Conservation (phyloP, 2,329 filamentous ascomycete species). For the Alternaria sp. region DNA sequence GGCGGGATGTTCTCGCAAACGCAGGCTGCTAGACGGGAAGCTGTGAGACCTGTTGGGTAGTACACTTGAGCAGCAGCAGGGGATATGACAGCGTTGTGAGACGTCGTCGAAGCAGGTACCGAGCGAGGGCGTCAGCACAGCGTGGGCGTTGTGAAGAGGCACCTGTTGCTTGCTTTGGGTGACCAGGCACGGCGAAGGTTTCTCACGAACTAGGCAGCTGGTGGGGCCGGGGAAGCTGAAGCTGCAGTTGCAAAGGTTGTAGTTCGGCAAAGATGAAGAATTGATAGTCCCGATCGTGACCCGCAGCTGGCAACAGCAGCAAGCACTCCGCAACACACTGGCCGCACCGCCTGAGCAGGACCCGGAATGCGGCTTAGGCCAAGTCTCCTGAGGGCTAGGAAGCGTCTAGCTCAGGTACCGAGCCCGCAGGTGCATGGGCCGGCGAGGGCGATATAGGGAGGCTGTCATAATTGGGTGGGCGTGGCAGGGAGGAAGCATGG, state of each 20-base stretch:
- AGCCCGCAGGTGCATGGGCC: slow-evolving; percentile 37
- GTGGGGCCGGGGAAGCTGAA: slow-evolving; percentile 39
- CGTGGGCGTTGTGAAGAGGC: slow-evolving; percentile 24
- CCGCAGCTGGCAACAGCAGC: slow-evolving; percentile 26
- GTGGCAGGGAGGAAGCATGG: slow-evolving; percentile 40
- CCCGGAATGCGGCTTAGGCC: slow-evolving; percentile 31
- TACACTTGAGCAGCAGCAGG: slow-evolving; percentile 31
- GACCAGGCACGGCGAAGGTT: slow-evolving; percentile 32
- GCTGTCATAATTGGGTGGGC: slow-evolving; percentile 41
- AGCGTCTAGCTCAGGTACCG: slow-evolving; percentile 40
- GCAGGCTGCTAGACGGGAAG: slow-evolving; percentile 31
- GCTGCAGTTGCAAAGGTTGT: slow-evolving; percentile 35
- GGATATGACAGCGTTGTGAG: slow-evolving; percentile 37
- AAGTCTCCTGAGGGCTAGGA: slow-evolving; percentile 27
- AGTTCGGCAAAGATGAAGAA: slow-evolving; percentile 37
- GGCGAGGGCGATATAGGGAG: slow-evolving; percentile 38
- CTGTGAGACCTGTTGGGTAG: slow-evolving; percentile 35
- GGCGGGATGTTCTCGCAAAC: slow-evolving; percentile 25
- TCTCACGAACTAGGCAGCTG: slow-evolving; percentile 37
- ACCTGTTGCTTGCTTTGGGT: slow-evolving; percentile 25
- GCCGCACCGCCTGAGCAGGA: slow-evolving; percentile 13
- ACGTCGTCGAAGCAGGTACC: slow-evolving; percentile 43
- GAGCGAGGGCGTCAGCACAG: slow-evolving; percentile 30
- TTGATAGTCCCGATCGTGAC: slow-evolving; percentile 41
- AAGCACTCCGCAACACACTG: slow-evolving; percentile 17